phyloP scores from a whole-genome alignment of 2,329 filamentous ascomycete genomes.

The Ophiostoma pallidulum region DNA sequence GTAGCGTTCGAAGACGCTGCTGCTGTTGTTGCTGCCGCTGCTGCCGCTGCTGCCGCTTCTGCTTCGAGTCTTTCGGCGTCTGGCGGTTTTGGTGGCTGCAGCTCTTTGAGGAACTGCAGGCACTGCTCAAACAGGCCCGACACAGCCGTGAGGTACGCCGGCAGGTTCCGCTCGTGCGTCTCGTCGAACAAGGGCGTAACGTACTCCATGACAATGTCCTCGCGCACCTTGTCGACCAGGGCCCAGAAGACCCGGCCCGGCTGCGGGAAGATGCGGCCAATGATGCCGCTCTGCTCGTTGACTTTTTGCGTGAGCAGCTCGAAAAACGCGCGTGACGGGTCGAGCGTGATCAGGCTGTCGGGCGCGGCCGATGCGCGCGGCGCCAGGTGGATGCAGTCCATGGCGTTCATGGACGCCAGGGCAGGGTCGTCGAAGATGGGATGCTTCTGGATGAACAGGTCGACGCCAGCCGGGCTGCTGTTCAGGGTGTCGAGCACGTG shows the following conservation, averaged over 20 bases:
- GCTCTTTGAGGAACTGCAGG: constrained; percentile 62
- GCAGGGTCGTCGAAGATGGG: constrained; percentile 68
- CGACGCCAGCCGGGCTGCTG: constrained; percentile 66
- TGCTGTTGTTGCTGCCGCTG: constrained; percentile 20
- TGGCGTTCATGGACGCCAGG: constrained; percentile 55
- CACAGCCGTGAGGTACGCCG: constrained; percentile 74
- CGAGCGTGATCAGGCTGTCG: constrained; percentile 60
- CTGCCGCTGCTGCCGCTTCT: neutral
- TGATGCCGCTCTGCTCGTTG: constrained; percentile 71
- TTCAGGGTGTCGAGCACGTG: constrained; percentile 76
- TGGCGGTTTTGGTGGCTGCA: constrained; percentile 56
- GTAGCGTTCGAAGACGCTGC: constrained; percentile 34
- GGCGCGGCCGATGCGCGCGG: constrained; percentile 19
- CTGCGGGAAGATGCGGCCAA: constrained; percentile 73
- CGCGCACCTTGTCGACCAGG: constrained; percentile 72
- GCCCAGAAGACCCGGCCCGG: constrained; percentile 61
- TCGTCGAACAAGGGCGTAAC: constrained; percentile 79
- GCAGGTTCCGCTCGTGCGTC: constrained; percentile 63
- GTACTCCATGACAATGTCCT: constrained; percentile 81
- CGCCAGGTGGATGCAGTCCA: constrained; percentile 70
- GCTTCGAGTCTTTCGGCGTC: neutral
- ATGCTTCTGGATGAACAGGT: constrained; percentile 83
- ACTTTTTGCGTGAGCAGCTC: constrained; percentile 62
- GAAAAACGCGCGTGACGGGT: constrained; percentile 76
- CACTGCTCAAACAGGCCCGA: constrained; percentile 83